Conservation (phyloP, 2,329 filamentous ascomycete species). For the Diplocarpon rosae region DNA sequence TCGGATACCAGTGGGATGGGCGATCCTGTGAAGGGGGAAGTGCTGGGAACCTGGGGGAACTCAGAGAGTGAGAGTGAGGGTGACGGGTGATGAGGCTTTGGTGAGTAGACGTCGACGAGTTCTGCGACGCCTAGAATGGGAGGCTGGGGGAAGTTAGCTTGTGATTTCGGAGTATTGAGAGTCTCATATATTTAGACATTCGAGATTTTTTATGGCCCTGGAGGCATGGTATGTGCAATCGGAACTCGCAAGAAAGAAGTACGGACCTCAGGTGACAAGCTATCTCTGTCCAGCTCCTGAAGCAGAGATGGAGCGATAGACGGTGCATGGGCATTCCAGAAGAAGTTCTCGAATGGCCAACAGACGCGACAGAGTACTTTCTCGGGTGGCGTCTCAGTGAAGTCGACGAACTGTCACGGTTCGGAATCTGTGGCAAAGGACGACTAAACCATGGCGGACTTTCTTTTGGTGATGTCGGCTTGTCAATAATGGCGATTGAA, state of each 20-base stretch:
- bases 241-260: neutral
- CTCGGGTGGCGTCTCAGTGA: neutral
- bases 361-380: neutral
- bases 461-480: conserved; percentile 5
- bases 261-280: conserved; percentile 3
- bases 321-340: conserved; percentile 5
- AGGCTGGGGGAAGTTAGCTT: neutral
- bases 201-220: no score
- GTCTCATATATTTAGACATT: no score
- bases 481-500: conserved; percentile 6
- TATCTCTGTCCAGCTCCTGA: conserved; percentile 3
- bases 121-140: conserved; percentile 1
- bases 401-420: conserved; percentile 4
- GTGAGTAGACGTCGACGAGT: conserved; percentile 5
- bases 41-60: neutral
- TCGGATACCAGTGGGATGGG: neutral
- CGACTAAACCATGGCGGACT: conserved; percentile 1
- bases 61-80: neutral
- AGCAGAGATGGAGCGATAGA: conserved; percentile 14
- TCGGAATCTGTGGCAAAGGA: conserved; percentile 13
- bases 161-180: no score
- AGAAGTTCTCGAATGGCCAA: conserved; percentile 4
- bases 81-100: neutral
- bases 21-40: neutral
- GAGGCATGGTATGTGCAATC: no score